These are phyloP conservation scores for Agrocybe praecox DNA, from an alignment of 768 basidiomycete genomes.

Conservation along the genomic window DNA sequence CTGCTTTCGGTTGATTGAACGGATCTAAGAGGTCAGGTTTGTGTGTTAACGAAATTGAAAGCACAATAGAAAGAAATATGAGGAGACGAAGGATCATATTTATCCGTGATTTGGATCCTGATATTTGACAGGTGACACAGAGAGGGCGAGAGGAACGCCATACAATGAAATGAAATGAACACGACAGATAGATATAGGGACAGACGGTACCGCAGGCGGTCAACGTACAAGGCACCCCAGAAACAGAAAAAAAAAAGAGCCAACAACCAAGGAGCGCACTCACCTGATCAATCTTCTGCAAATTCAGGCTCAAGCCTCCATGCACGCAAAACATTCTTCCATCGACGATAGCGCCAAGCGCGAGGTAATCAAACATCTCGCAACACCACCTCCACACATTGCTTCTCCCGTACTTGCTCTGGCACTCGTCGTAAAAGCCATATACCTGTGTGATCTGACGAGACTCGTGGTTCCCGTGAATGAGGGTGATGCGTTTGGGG, in stretches of 20 bases:
- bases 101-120: neutral
- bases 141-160: neutral
- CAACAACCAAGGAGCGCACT: slow-evolving; percentile 15
- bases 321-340: slow-evolving; percentile 97
- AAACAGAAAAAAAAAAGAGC: slow-evolving; percentile 3
- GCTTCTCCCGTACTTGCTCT: slow-evolving; percentile 90
- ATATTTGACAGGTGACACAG: neutral
- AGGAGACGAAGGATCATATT: neutral
- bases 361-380: slow-evolving; percentile 97
- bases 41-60: neutral
- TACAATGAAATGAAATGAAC: neutral
- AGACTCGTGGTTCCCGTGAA: slow-evolving; percentile 97
- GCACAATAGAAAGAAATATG: neutral
- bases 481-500: slow-evolving; percentile 95
- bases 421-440: slow-evolving; percentile 95
- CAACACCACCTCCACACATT: slow-evolving; percentile 99
- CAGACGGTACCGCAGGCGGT: neutral
- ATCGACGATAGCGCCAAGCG: slow-evolving; percentile 94
- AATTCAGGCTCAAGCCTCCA: slow-evolving; percentile 90
- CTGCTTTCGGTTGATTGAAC: slow-evolving; percentile 92
- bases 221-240: neutral
- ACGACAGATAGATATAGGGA: neutral
- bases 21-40: slow-evolving; percentile 57
- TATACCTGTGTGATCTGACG: slow-evolving; percentile 97
- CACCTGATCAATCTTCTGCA: slow-evolving; percentile 89